phyloP scores from a whole-genome alignment of 441 rosid genomes.

The Gossypium schwendimanii region DNA sequence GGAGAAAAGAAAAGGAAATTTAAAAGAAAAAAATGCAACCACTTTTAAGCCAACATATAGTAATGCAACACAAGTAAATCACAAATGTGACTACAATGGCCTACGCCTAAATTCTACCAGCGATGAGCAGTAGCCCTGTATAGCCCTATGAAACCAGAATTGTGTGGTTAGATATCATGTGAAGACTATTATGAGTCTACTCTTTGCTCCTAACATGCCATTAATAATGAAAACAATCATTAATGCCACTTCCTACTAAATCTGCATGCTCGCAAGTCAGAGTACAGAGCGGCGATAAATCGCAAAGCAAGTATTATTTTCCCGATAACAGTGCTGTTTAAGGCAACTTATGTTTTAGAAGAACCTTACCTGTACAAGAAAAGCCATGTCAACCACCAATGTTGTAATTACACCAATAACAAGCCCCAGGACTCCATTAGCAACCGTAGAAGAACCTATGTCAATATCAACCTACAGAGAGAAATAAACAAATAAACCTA shows the following conservation, averaged over 20 bases:
- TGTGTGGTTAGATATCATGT: neutral
- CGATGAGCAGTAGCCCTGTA: neutral
- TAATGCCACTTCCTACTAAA: neutral
- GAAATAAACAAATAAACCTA: conserved; percentile 16
- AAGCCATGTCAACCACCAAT: conserved; percentile 97
- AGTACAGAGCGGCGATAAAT: neutral
- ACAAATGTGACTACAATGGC: neutral
- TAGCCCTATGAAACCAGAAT: neutral
- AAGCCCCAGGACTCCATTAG: conserved; percentile 96
- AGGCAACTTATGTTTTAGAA: neutral
- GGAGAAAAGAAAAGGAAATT: neutral
- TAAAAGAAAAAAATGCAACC: neutral
- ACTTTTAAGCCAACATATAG: neutral
- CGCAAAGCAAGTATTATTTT: neutral
- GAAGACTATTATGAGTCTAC: neutral
- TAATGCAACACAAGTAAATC: neutral
- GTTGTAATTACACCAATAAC: conserved; percentile 85
- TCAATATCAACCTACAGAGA: conserved; percentile 78
- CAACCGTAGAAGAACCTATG: conserved; percentile 97
- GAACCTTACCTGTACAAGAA: conserved; percentile 85
- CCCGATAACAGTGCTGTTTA: neutral
- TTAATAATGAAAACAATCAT: neutral
- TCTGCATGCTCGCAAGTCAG: neutral
- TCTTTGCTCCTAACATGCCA: neutral
- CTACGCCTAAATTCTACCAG: neutral